Conservation (phyloP, 768 basidiomycete species). For the Brasilioporus rufonigricans region DNA sequence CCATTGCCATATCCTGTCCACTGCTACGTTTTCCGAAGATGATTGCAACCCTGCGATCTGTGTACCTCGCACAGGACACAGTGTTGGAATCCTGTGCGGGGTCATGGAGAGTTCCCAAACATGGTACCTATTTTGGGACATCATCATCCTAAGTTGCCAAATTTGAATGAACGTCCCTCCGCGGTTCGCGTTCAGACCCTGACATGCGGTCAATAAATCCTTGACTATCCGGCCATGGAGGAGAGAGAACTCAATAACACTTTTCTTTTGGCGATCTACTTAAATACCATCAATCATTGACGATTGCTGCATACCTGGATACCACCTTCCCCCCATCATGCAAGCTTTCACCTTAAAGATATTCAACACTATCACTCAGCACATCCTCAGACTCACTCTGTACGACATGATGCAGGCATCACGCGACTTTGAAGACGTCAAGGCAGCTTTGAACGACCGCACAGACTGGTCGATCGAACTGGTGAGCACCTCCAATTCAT, state of each 20-base stretch:
- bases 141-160: slow-evolving; percentile 9
- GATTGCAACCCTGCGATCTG: no score
- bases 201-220: no score
- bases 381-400: slow-evolving; percentile 10
- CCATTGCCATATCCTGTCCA: neutral
- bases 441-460: slow-evolving; percentile 10
- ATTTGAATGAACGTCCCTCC: no score
- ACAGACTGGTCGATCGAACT: slow-evolving; percentile 23
- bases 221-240: no score
- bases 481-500: no score
- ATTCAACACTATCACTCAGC: neutral
- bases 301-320: neutral
- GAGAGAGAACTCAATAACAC: no score
- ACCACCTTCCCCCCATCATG: slow-evolving; percentile 3
- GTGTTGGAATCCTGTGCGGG: no score
- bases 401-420: slow-evolving; percentile 19
- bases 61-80: neutral
- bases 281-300: no score
- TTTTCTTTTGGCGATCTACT: no score
- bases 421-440: slow-evolving; percentile 23
- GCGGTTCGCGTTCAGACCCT: no score
- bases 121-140: neutral
- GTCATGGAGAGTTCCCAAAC: neutral
- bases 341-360: neutral
- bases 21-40: neutral